Percentiles rank a stretch among this genome's conserved stretches.
Evolutionary conservation across 139 green algal genomes (phyloP).

Genomic region (Chlamydomonas urium): DNA sequence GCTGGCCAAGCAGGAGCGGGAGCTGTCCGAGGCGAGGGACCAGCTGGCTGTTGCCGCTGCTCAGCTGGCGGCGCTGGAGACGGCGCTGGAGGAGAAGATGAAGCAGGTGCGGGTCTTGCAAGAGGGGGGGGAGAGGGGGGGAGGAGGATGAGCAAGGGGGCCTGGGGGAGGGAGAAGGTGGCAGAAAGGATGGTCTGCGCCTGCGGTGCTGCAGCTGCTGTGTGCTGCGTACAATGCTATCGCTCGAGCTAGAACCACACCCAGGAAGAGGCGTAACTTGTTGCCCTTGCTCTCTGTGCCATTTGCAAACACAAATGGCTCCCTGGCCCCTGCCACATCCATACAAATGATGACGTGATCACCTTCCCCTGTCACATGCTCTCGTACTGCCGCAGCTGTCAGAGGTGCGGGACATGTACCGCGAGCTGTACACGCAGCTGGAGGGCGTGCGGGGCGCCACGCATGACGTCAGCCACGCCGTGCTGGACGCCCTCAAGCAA

Average conservation of each 20-base stretch:
- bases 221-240: background rate
- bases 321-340: background rate
- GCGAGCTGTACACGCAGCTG: constrained; percentile 20
- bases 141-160: background rate
- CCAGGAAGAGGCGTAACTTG: background rate
- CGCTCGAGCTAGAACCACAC: no score
- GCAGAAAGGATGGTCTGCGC: no score
- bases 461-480: background rate
- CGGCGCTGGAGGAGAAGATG: constrained; percentile 29
- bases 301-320: background rate
- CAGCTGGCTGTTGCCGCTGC: constrained; percentile 11
- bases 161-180: no score
- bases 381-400: constrained; percentile 26
- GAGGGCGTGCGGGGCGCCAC: constrained; percentile 11
- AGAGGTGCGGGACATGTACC: constrained; percentile 14
- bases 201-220: no score
- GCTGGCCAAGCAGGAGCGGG: background rate
- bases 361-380: no score
- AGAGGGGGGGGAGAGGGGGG: background rate
- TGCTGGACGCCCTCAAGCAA: background rate
- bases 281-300: background rate
- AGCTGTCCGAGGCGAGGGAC: background rate
- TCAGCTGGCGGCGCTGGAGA: constrained; percentile 22
- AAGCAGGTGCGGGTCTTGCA: constrained; percentile 15
- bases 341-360: background rate